Evolutionary conservation across 2,329 filamentous ascomycete genomes (phyloP).

Genomic region (Arthrinium phaeospermum): DNA sequence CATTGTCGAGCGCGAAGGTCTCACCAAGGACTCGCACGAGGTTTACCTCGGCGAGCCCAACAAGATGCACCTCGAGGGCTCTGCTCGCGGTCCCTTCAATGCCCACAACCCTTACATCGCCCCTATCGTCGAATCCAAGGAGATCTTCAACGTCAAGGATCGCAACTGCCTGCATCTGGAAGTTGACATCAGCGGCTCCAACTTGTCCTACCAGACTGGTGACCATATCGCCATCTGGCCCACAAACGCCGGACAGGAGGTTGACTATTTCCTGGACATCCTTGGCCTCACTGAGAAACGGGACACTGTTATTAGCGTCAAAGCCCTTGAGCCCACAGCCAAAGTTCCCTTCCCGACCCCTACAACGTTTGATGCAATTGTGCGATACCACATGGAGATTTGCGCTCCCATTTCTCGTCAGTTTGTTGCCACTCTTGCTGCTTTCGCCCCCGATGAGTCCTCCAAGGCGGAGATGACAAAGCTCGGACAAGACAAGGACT

Average conservation of each 20-base stretch:
- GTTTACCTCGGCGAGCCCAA: slow-evolving; percentile 97
- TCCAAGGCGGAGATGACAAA: slow-evolving; percentile 87
- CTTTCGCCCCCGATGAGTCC: slow-evolving; percentile 85
- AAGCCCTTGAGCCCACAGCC: slow-evolving; percentile 90
- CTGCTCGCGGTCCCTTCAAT: slow-evolving; percentile 87
- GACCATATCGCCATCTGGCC: slow-evolving; percentile 98
- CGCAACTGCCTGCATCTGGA: slow-evolving; percentile 98
- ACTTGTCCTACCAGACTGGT: slow-evolving; percentile 91
- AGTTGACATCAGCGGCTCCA: slow-evolving; percentile 87
- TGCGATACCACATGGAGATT: slow-evolving; percentile 96
- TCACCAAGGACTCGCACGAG: slow-evolving; percentile 75
- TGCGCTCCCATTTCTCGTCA: slow-evolving; percentile 95
- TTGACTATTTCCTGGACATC: slow-evolving; percentile 84
- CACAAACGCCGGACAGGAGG: slow-evolving; percentile 89
- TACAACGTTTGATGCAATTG: slow-evolving; percentile 92
- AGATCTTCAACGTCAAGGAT: slow-evolving; percentile 87
- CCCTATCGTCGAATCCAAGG: slow-evolving; percentile 86
- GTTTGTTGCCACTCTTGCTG: slow-evolving; percentile 84
- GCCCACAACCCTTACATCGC: slow-evolving; percentile 97
- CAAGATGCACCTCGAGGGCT: slow-evolving; percentile 90
- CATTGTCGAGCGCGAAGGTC: slow-evolving; percentile 75
- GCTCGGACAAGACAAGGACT: slow-evolving; percentile 91
- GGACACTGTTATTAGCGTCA: slow-evolving; percentile 83
- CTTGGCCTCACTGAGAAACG: slow-evolving; percentile 79
- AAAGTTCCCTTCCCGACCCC: slow-evolving; percentile 98